Base-by-base conservation (phyloP, 371 early-diverging fungal genomes). In the Nematocida ironsii region DNA sequence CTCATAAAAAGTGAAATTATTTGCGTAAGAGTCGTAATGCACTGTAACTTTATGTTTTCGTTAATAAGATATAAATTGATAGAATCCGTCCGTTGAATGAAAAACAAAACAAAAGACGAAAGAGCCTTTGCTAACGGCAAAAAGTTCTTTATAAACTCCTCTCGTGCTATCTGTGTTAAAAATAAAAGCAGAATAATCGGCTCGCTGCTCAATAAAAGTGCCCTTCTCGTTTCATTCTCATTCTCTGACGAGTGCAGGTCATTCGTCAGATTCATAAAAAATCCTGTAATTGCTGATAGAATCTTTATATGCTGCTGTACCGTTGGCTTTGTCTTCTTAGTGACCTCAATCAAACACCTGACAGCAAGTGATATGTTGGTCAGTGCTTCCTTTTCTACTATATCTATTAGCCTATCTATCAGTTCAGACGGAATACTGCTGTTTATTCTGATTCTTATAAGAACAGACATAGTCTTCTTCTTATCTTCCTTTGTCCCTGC, bases 1-100 rank as follows among this genome's bases (percentile, higher is more conserved):
- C 18, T 20, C 52, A 70, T 78, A 39, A 78, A 78, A 20, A 78
- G 55, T 1, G 80, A 78, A 39, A 55, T 62, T 16, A 78, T 78
- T 39, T 78, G 80, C 67, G 80, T 78, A n/a, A 67, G 80, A 13
- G 80, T 78, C 7, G 80, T 78, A 25, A 78, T 70, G 72, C 70
- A 70, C 80, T 78, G 80, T 44, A 78, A 56, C 80, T 78, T 78
- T n/a, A 78, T 78, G 42, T 71, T 78, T 40, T 78, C 80, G 56
- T 78, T 78, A 11, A 78, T 78, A 18, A 78, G 72, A 52, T 70
- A 67, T 7, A 39, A 13, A 27, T 6, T 6, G 16, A 62, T n/a
- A 5, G 57, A 6, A 45, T 70, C 58, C 2, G 80, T 33, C 16
- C 54, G 13, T 56, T 78, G 67, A 7, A 71, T 39, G 72, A 78